Percentiles rank a stretch among this genome's conserved stretches.
Conservation (phyloP, 441 rosid species). For the Cnidoscolus chayamansa region DNA sequence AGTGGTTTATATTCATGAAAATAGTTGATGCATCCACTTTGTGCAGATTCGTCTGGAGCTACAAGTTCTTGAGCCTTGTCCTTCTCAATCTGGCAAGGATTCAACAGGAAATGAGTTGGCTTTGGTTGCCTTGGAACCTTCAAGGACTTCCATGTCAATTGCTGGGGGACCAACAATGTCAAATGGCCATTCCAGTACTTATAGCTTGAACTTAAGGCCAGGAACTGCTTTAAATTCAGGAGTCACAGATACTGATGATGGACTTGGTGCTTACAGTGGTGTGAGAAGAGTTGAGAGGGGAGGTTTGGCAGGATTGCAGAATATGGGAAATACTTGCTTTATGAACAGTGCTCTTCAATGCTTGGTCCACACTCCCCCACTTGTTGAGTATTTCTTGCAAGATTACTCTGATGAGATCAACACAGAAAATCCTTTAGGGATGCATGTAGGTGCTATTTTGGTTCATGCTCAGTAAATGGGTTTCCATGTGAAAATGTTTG, state of each 20-base stretch:
- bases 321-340: constrained; percentile 82
- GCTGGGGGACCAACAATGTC: constrained; percentile 42
- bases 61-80: constrained; percentile 42
- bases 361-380: constrained; percentile 61
- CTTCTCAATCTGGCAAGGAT: constrained; percentile 45
- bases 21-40: constrained; percentile 18
- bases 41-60: constrained; percentile 57
- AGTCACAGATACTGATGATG: constrained; percentile 32
- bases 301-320: constrained; percentile 68
- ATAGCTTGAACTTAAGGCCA: constrained; percentile 34
- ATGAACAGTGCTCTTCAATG: constrained; percentile 81
- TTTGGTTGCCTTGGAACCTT: constrained; percentile 64
- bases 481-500: neutral
- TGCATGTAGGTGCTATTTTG: constrained; percentile 46
- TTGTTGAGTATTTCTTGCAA: constrained; percentile 64
- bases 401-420: constrained; percentile 64
- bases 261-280: constrained; percentile 26
- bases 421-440: constrained; percentile 61
- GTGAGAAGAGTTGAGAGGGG: constrained; percentile 51
- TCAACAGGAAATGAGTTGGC: constrained; percentile 54
- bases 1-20: constrained; percentile 8
- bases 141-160: constrained; percentile 50
- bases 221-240: constrained; percentile 34
- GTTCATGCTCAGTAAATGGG: neutral
- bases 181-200: constrained; percentile 39